These are phyloP conservation scores for Incumbomyces delicatus DNA, from an alignment of 2,329 filamentous ascomycete genomes.

Conservation along the genomic window DNA sequence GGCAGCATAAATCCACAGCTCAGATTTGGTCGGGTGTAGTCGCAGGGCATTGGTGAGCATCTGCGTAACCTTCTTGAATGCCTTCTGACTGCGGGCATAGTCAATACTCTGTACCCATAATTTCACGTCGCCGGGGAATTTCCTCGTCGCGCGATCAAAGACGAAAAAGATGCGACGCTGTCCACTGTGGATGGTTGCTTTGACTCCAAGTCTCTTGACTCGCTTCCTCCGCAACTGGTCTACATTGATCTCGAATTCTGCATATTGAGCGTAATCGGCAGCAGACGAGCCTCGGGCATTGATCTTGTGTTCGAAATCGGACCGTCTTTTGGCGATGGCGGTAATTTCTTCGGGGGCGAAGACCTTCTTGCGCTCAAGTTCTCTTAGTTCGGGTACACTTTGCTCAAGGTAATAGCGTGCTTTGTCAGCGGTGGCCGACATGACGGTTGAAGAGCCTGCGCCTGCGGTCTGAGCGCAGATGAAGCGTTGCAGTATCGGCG, in stretches of 20 bases:
- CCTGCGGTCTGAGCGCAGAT: neutral
- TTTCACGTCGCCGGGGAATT: conserved; percentile 69
- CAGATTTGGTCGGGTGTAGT: conserved; percentile 72
- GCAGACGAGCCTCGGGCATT: conserved; percentile 70
- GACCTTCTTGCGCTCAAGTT: conserved; percentile 84
- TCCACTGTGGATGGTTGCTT: conserved; percentile 58
- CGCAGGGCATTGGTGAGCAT: conserved; percentile 62
- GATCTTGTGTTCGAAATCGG: conserved; percentile 84
- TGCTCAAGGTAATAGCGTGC: conserved; percentile 92
- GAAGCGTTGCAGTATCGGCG: neutral
- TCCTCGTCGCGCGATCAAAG: conserved; percentile 73
- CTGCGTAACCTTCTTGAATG: conserved; percentile 50
- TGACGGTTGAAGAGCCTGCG: conserved; percentile 30
- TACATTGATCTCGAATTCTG: conserved; percentile 56
- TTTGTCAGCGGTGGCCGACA: conserved; percentile 84
- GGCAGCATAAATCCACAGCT: conserved; percentile 77
- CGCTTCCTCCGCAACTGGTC: conserved; percentile 74
- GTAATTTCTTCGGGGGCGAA: conserved; percentile 85
- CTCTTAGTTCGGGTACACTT: conserved; percentile 80
- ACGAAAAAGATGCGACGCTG: conserved; percentile 81
- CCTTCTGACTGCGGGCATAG: conserved; percentile 61
- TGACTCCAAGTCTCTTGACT: conserved; percentile 69
- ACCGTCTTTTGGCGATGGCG: conserved; percentile 79
- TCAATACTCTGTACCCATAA: conserved; percentile 88
- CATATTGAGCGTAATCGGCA: conserved; percentile 74